Evolutionary conservation across 2,329 filamentous ascomycete species (phyloP).

Genomic region (Colletotrichum agaves): DNA sequence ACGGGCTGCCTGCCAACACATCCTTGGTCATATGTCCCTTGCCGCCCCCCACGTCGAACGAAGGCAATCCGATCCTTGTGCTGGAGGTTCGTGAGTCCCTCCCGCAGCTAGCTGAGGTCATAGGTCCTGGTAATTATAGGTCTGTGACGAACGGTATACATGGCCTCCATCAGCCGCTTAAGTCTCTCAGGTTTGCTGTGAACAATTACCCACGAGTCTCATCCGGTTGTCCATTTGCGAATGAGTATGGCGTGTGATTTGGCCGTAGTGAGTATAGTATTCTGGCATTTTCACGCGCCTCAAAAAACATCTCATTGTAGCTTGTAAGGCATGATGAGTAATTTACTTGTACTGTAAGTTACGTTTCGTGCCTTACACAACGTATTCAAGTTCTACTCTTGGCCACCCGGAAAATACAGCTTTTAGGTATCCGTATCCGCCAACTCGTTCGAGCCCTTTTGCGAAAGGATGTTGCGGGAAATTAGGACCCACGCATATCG

Average conservation of each 20-base stretch:
- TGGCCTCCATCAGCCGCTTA: conserved; percentile 41
- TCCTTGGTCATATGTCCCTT: conserved; percentile 41
- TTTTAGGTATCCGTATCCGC: conserved; percentile 41
- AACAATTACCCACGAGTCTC: conserved; percentile 46
- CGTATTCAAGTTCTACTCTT: conserved; percentile 27
- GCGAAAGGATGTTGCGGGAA: conserved; percentile 37
- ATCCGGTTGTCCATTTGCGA: conserved; percentile 44
- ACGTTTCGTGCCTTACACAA: conserved; percentile 6
- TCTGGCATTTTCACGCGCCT: conserved; percentile 38
- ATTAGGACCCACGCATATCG: conserved; percentile 40
- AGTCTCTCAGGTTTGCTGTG: conserved; percentile 39
- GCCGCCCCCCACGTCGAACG: conserved; percentile 51
- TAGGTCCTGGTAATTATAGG: conserved; percentile 37
- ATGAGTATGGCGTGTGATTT: conserved; percentile 44
- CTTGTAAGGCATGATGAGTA: neutral
- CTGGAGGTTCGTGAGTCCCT: conserved; percentile 20
- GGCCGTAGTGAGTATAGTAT: conserved; percentile 40
- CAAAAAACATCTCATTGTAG: neutral
- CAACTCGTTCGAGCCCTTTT: conserved; percentile 36
- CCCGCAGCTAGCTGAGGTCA: conserved; percentile 45
- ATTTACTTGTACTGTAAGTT: too few species aligned
- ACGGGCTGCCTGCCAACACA: conserved; percentile 4
- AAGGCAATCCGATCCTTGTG: conserved; percentile 37
- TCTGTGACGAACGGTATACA: neutral
- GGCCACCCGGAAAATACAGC: conserved; percentile 15